These are phyloP conservation scores for Poteriospumella lacustris DNA, from an alignment of 108 stramenopile species.

Conservation along the genomic window DNA sequence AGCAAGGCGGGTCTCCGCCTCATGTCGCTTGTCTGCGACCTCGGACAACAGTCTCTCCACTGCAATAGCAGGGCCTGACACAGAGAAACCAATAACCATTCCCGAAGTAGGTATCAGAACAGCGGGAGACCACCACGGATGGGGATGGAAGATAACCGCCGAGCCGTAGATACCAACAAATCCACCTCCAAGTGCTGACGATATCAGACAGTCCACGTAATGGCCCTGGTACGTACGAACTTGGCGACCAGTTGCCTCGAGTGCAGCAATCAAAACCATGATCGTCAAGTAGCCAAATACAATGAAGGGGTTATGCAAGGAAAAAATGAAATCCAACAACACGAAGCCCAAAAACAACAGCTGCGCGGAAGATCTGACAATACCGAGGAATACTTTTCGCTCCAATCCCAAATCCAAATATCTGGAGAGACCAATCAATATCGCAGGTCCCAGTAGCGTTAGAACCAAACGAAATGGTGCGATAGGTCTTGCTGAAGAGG, in stretches of 20 bases:
- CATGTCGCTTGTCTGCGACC: slow-evolving; percentile 53
- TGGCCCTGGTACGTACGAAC: background rate
- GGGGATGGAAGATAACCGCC: slow-evolving; percentile 51
- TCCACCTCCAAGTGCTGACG: background rate
- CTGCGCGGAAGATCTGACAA: slow-evolving; percentile 3
- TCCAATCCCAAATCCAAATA: background rate
- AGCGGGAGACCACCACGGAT: slow-evolving; percentile 65
- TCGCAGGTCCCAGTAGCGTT: too few species aligned
- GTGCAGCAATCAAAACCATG: background rate
- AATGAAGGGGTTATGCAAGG: background rate
- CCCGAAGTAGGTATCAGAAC: slow-evolving; percentile 77
- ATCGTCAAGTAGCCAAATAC: background rate
- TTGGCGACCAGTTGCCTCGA: background rate
- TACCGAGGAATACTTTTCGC: background rate
- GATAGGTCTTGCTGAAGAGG: too few species aligned
- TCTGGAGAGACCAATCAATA: background rate
- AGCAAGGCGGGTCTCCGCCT: slow-evolving; percentile 57
- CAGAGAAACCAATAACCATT: slow-evolving; percentile 78
- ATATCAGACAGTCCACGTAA: background rate
- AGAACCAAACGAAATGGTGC: too few species aligned
- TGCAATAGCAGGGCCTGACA: slow-evolving; percentile 64
- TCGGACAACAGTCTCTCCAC: slow-evolving; percentile 58
- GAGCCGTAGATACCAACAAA: background rate
- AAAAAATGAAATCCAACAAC: background rate
- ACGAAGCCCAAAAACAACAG: slow-evolving; percentile 22